These are phyloP conservation scores for Aspergillus terreus DNA, from an alignment of 2,329 filamentous ascomycete species.

Conservation along the genomic window DNA sequence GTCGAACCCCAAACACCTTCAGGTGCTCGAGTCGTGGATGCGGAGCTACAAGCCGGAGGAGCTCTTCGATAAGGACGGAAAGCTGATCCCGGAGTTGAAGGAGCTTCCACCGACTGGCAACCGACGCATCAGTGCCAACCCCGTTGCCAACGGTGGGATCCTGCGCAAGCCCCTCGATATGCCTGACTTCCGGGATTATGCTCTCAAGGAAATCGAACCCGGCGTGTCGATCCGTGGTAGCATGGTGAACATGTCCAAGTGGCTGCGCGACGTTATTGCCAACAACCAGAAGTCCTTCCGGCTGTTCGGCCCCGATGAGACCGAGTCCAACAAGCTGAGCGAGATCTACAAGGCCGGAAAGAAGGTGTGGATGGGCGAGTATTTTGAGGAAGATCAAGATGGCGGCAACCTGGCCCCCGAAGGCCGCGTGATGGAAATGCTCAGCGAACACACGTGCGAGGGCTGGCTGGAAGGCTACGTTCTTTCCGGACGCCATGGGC, in stretches of 20 bases:
- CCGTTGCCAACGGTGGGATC: slow-evolving; percentile 67
- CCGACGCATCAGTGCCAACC: slow-evolving; percentile 73
- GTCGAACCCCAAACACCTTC: slow-evolving; percentile 62
- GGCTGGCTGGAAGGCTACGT: slow-evolving; percentile 79
- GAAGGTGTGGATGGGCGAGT: slow-evolving; percentile 77
- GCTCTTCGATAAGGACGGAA: slow-evolving; percentile 63
- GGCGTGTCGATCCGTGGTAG: slow-evolving; percentile 57
- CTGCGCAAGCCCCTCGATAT: slow-evolving; percentile 65
- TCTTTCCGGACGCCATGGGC: slow-evolving; percentile 68
- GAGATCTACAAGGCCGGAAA: slow-evolving; percentile 69
- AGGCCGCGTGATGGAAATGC: slow-evolving; percentile 77
- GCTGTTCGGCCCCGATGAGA: slow-evolving; percentile 76
- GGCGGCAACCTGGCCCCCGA: slow-evolving; percentile 67
- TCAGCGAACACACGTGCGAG: slow-evolving; percentile 77
- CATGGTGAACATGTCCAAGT: slow-evolving; percentile 67
- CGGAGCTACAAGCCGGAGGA: slow-evolving; percentile 70
- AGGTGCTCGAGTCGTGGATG: slow-evolving; percentile 73
- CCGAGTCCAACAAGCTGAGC: slow-evolving; percentile 73
- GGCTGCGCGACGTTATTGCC: slow-evolving; percentile 64
- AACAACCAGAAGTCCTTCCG: slow-evolving; percentile 67
- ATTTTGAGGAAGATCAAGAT: slow-evolving; percentile 71
- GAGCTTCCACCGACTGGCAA: slow-evolving; percentile 63
- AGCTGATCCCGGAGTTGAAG: slow-evolving; percentile 59
- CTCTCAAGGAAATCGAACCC: slow-evolving; percentile 58
- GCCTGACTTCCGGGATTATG: slow-evolving; percentile 67